Conservation (phyloP, 306 rosid species). For the Acacia melanoxylon region DNA sequence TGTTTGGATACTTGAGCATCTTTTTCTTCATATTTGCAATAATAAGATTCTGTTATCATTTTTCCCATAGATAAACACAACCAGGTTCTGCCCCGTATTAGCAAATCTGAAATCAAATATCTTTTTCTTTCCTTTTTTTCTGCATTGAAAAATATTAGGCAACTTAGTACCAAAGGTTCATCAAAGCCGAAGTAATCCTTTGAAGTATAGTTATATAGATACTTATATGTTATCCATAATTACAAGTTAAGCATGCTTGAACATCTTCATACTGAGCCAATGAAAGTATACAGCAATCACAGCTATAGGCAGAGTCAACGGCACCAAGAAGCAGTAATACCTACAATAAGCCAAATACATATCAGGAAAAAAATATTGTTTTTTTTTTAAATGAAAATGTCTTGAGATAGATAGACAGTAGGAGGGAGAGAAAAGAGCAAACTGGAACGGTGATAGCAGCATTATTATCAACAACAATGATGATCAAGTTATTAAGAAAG, state of each 20-base stretch:
- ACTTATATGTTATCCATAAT: not conserved
- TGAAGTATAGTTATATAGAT: not conserved
- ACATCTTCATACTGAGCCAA: conserved; percentile 94
- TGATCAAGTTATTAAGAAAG: not conserved
- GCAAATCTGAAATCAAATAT: not conserved
- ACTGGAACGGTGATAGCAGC: not conserved
- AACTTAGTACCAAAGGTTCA: not conserved
- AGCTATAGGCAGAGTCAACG: conserved; percentile 77
- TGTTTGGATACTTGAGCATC: not conserved
- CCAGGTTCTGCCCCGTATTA: not conserved
- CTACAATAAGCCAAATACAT: conserved; percentile 34
- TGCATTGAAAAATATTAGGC: not conserved
- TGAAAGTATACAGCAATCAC: conserved; percentile 81
- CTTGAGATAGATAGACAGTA: not conserved
- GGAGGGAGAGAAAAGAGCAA: not conserved
- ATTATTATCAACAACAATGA: not conserved
- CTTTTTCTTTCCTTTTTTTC: not conserved
- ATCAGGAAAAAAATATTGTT: conserved; percentile 8
- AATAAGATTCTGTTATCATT: conserved; percentile 11
- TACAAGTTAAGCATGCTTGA: conserved; percentile 71
- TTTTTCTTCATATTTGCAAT: not conserved
- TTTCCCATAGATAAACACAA: not conserved
- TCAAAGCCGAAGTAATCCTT: not conserved
- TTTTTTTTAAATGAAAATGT: not conserved
- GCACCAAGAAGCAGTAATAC: conserved; percentile 89